Percentiles rank a stretch among this genome's conserved stretches.
phyloP scores from a whole-genome alignment of 345 rosid species.

The Fremontodendron californicum region DNA sequence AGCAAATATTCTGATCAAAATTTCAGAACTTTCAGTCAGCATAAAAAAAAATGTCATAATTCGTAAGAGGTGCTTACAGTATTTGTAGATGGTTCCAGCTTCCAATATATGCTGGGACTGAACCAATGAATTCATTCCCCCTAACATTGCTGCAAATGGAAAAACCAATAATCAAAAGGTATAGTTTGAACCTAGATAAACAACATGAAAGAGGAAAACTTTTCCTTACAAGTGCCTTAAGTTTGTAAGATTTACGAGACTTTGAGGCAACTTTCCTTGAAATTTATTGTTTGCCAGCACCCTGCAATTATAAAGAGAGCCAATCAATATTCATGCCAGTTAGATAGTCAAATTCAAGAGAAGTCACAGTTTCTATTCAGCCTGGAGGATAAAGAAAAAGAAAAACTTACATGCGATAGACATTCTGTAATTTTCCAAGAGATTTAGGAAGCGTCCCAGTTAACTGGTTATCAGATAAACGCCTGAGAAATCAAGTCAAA shows the following conservation, averaged over 20 bases:
- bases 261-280: constrained; percentile 5
- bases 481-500: background rate
- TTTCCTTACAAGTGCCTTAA: constrained; percentile 7
- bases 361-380: background rate
- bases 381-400: background rate
- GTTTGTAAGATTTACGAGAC: background rate
- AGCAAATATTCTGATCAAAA: background rate
- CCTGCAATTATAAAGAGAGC: background rate
- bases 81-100: background rate
- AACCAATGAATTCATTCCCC: constrained; percentile 4
- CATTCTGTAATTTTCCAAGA: constrained; percentile 2
- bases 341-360: background rate
- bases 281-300: constrained; percentile 9
- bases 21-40: background rate
- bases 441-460: constrained; percentile 1
- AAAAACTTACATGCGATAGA: background rate
- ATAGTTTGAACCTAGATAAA: background rate
- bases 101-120: constrained; percentile 2
- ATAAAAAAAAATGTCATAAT: background rate
- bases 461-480: constrained; percentile 8
- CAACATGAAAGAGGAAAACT: background rate
- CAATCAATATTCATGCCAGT: background rate
- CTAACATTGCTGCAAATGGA: constrained; percentile 1
- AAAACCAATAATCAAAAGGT: background rate
- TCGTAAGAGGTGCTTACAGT: background rate